A percentile compares a stretch with the other conserved stretches of the same genome.
Conservation (phyloP, 2,329 filamentous ascomycete genomes). For the Epichloe bromicola region DNA sequence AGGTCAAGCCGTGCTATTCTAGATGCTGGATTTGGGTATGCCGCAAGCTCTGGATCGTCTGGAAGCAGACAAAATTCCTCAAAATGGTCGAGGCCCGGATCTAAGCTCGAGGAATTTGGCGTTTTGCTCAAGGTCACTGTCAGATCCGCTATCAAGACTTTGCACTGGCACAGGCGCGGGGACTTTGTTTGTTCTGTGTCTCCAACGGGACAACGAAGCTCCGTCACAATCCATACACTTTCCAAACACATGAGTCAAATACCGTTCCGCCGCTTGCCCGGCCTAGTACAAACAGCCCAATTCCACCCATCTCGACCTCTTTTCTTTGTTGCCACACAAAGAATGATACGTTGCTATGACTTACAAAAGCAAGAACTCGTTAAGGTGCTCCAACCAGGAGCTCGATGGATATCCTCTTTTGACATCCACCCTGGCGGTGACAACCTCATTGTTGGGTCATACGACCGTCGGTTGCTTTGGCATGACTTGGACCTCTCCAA, state of each 20-base stretch:
- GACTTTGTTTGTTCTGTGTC: slow-evolving; percentile 92
- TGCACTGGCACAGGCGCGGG: slow-evolving; percentile 87
- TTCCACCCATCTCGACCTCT: slow-evolving; percentile 91
- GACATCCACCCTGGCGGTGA: slow-evolving; percentile 88
- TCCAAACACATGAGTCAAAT: slow-evolving; percentile 91
- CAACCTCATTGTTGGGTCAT: slow-evolving; percentile 87
- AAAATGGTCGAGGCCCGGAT: slow-evolving; percentile 70
- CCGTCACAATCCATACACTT: slow-evolving; percentile 87
- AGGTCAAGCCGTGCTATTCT: slow-evolving; percentile 62
- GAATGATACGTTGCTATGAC: slow-evolving; percentile 87
- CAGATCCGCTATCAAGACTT: slow-evolving; percentile 67
- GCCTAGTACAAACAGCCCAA: slow-evolving; percentile 71
- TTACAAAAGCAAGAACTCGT: slow-evolving; percentile 81
- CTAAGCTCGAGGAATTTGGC: slow-evolving; percentile 60
- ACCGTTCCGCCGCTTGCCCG: slow-evolving; percentile 70
- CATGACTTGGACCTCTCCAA: slow-evolving; percentile 88
- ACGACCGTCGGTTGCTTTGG: slow-evolving; percentile 89
- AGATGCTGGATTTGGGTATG: slow-evolving; percentile 87
- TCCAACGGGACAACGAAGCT: slow-evolving; percentile 61
- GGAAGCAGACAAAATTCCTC: slow-evolving; percentile 59
- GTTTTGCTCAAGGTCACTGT: slow-evolving; percentile 73
- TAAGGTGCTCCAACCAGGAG: slow-evolving; percentile 86
- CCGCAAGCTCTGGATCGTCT: slow-evolving; percentile 47
- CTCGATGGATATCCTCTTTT: slow-evolving; percentile 85
- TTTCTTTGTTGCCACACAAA: slow-evolving; percentile 92